phyloP scores from a whole-genome alignment of 805 yeast genomes.

The Brettanomyces nanus region DNA sequence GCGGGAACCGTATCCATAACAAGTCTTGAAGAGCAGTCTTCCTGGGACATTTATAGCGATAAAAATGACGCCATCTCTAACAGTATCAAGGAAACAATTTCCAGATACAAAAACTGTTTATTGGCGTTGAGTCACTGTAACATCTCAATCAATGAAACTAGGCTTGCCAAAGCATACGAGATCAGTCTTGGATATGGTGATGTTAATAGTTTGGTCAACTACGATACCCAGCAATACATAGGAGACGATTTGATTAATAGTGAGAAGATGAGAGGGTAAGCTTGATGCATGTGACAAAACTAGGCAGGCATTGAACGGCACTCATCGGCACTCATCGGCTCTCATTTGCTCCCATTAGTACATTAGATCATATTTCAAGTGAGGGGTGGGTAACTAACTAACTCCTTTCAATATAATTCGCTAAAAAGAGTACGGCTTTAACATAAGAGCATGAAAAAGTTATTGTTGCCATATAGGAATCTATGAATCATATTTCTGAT shows the following conservation, averaged over 20 bases:
- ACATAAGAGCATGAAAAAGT: no score
- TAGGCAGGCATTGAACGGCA: no score
- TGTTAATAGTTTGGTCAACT: slow-evolving; percentile 64
- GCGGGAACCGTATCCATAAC: slow-evolving; percentile 65
- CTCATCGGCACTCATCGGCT: no score
- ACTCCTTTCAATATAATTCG: no score
- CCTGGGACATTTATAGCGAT: slow-evolving; percentile 94
- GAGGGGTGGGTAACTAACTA: no score
- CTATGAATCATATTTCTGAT: no score
- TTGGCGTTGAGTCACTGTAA: slow-evolving; percentile 77
- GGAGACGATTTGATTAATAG: slow-evolving; percentile 64
- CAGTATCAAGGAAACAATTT: slow-evolving; percentile 60
- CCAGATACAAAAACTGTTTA: slow-evolving; percentile 79
- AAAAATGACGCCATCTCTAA: slow-evolving; percentile 66
- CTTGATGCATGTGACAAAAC: no score
- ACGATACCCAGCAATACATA: slow-evolving; percentile 62
- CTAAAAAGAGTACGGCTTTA: no score
- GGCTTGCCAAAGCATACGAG: slow-evolving; percentile 79
- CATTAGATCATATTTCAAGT: no score
- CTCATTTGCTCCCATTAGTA: no score
- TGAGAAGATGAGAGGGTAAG: slow-evolving; percentile 66
- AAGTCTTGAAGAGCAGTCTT: slow-evolving; percentile 75
- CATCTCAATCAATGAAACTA: slow-evolving; percentile 75
- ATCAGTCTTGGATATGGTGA: slow-evolving; percentile 72
- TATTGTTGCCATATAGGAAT: no score